phyloP scores from a whole-genome alignment of 768 basidiomycete genomes.

The Panaeolus papilionaceus region DNA sequence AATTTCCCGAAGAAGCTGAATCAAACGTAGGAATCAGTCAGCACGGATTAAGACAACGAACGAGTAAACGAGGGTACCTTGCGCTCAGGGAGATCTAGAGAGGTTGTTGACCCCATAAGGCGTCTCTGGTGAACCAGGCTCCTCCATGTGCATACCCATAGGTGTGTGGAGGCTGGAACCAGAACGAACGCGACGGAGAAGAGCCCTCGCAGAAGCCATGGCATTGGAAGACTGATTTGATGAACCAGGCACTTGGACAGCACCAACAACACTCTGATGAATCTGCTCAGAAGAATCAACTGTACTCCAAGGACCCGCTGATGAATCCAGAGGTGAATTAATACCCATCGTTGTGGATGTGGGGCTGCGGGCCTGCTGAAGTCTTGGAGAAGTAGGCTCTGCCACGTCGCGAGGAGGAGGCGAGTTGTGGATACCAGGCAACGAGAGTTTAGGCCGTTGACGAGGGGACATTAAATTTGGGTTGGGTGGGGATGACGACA shows the following conservation, averaged over 20 bases:
- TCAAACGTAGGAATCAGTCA: not conserved
- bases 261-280: not conserved
- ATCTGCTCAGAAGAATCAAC: not conserved
- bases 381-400: not conserved
- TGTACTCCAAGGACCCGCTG: not conserved
- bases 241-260: not conserved
- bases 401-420: not conserved
- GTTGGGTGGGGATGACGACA: slow-evolving; percentile 8
- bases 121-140: not conserved
- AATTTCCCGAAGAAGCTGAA: not conserved
- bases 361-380: not conserved
- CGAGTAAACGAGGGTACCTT: not conserved
- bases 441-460: slow-evolving; percentile 38
- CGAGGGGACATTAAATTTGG: not conserved
- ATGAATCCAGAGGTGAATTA: not conserved
- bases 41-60: not conserved
- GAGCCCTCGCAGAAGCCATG: slow-evolving; percentile 26
- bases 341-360: slow-evolving; percentile 1
- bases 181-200: slow-evolving; percentile 40
- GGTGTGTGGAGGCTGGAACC: slow-evolving; percentile 37
- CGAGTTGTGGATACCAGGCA: slow-evolving; percentile 27
- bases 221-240: slow-evolving; percentile 17
- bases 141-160: slow-evolving; percentile 27
- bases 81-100: not conserved
- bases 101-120: not conserved